A percentile compares a stretch with the other conserved stretches of the same genome.
Evolutionary conservation across 768 basidiomycete species (phyloP).

Genomic region (Lyophyllum shimeji): DNA sequence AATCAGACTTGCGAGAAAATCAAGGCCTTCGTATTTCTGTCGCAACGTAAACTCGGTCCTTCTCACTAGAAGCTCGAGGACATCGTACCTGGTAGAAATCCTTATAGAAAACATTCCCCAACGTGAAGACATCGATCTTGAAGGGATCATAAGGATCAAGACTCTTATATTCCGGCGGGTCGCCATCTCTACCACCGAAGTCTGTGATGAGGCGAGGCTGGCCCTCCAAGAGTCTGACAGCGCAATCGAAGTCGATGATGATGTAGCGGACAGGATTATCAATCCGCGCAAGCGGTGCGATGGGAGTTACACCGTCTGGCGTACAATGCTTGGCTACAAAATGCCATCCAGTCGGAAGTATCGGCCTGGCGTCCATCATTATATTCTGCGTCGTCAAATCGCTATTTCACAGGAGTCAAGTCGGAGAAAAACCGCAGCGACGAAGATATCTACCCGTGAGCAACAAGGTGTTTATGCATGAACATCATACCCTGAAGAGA

Average conservation of each 20-base stretch:
- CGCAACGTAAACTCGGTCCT: slow-evolving; percentile 10
- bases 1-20: slow-evolving; percentile 25
- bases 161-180: slow-evolving; percentile 5
- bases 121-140: slow-evolving; percentile 12
- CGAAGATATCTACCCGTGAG: slow-evolving; percentile 25
- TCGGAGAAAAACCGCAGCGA: background rate
- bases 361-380: slow-evolving; percentile 35
- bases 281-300: slow-evolving; percentile 29
- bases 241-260: slow-evolving; percentile 34
- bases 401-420: slow-evolving; percentile 8
- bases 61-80: background rate
- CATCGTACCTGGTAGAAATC: slow-evolving; percentile 21
- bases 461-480: slow-evolving; percentile 29
- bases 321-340: slow-evolving; percentile 28
- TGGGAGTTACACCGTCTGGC: slow-evolving; percentile 27
- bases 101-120: slow-evolving; percentile 9
- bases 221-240: slow-evolving; percentile 21
- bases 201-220: slow-evolving; percentile 5
- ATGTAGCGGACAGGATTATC: slow-evolving; percentile 37
- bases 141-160: slow-evolving; percentile 4
- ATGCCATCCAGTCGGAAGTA: slow-evolving; percentile 34
- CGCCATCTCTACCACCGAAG: slow-evolving; percentile 8
- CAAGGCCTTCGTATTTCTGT: slow-evolving; percentile 20
- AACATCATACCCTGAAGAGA: slow-evolving; percentile 26
- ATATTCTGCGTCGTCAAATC: slow-evolving; percentile 33